A percentile compares a stretch with the other conserved stretches of the same genome.
phyloP scores from a whole-genome alignment of 108 stramenopile genomes.

The Skeletonema costatum region DNA sequence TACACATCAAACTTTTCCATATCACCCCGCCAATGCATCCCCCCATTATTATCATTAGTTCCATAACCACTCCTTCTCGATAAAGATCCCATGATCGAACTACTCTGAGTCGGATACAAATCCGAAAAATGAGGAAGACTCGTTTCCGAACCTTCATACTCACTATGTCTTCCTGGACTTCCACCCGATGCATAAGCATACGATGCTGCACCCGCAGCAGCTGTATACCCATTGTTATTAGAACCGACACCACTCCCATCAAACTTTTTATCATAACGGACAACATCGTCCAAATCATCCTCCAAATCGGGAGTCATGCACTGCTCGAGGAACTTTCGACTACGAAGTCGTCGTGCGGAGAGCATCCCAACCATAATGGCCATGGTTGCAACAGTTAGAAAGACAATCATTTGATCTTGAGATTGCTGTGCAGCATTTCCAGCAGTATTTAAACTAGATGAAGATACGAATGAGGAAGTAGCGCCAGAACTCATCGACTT shows the following conservation, averaged over 20 bases:
- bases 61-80: conserved; percentile 36
- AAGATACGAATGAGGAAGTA: neutral
- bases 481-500: neutral
- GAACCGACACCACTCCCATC: neutral
- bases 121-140: conserved; percentile 1
- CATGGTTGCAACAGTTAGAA: conserved; percentile 84
- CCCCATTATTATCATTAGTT: conserved; percentile 51
- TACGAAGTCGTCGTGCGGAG: conserved; percentile 62
- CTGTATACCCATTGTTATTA: neutral
- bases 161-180: conserved; percentile 27
- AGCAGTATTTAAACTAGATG: neutral
- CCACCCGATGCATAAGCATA: neutral
- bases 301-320: conserved; percentile 86
- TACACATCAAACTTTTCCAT: conserved; percentile 91
- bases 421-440: conserved; percentile 5
- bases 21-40: conserved; percentile 63
- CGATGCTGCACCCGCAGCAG: neutral
- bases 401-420: conserved; percentile 75
- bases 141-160: conserved; percentile 24
- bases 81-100: neutral
- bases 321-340: conserved; percentile 49
- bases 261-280: conserved; percentile 28
- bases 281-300: conserved; percentile 52
- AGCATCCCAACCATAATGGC: conserved; percentile 79
- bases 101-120: neutral